phyloP scores from a whole-genome alignment of 768 basidiomycete species.

The Heimioporus sp. region DNA sequence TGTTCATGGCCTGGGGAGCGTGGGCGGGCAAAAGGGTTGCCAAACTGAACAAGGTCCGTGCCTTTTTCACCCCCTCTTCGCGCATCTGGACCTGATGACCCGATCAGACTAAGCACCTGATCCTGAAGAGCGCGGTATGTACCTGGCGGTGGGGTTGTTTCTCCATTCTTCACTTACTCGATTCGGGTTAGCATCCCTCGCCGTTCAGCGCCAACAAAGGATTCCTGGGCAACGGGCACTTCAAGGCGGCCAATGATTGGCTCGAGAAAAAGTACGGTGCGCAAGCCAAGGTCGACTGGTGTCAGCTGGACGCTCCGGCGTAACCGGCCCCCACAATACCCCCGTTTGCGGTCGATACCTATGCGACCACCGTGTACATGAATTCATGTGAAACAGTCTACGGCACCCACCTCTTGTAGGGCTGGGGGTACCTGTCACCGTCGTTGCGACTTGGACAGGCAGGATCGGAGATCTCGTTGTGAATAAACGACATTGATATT shows the following conservation, averaged over 20 bases:
- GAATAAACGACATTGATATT: conserved; percentile 28
- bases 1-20: conserved; percentile 90
- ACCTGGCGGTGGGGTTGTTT: conserved; percentile 4
- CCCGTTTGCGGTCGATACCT: conserved; percentile 28
- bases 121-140: conserved; percentile 73
- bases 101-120: conserved; percentile 71
- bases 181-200: conserved; percentile 69
- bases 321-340: conserved; percentile 17
- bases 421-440: conserved; percentile 16
- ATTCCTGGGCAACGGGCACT: conserved; percentile 89
- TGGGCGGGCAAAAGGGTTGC: conserved; percentile 83
- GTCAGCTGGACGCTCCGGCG: conserved; percentile 37
- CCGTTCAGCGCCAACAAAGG: conserved; percentile 76
- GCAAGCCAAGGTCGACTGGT: conserved; percentile 75
- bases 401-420: conserved; percentile 11
- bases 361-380: no score
- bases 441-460: neutral
- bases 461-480: conserved; percentile 22
- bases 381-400: conserved; percentile 10
- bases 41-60: conserved; percentile 66
- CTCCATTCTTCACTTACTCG: conserved; percentile 27
- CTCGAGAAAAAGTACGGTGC: conserved; percentile 73
- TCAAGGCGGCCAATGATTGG: conserved; percentile 87
- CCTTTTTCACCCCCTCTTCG: conserved; percentile 6
- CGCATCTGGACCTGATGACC: conserved; percentile 18